These are phyloP conservation scores for Coniosporium apollinis DNA, from an alignment of 495 filamentous ascomycete genomes.

Conservation along the genomic window DNA sequence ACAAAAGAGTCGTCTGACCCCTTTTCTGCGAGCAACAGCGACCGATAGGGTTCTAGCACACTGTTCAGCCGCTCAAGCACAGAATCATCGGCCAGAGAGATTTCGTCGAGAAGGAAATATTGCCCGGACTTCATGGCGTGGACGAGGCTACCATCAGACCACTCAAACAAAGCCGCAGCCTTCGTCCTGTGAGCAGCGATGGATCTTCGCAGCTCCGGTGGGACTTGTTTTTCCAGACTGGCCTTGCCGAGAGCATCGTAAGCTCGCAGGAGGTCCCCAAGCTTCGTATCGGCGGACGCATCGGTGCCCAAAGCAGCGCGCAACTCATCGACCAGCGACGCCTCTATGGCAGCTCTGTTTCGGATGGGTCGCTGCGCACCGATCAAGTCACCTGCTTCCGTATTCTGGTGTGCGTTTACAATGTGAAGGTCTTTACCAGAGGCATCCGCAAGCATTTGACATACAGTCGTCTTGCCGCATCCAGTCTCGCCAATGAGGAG, in stretches of 20 bases:
- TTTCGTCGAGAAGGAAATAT: conserved; percentile 92
- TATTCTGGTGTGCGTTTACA: conserved; percentile 93
- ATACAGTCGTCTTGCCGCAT: conserved; percentile 92
- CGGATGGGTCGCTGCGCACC: conserved; percentile 85
- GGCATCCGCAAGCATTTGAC: conserved; percentile 75
- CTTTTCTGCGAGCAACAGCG: conserved; percentile 84
- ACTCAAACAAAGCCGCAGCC: conserved; percentile 79
- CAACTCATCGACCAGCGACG: conserved; percentile 47
- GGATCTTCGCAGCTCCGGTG: not conserved
- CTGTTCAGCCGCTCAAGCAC: conserved; percentile 94
- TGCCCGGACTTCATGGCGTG: conserved; percentile 80
- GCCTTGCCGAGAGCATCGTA: conserved; percentile 27
- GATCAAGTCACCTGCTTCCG: conserved; percentile 92
- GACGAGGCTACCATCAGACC: conserved; percentile 89
- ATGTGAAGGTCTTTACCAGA: conserved; percentile 60
- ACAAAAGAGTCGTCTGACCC: conserved; percentile 67
- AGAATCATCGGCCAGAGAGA: conserved; percentile 94
- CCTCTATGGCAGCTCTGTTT: conserved; percentile 56
- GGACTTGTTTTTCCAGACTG: not conserved
- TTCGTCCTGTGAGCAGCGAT: conserved; percentile 37
- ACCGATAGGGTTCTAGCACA: conserved; percentile 79
- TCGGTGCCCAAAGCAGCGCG: conserved; percentile 24
- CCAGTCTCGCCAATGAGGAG: conserved; percentile 92
- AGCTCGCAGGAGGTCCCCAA: conserved; percentile 28
- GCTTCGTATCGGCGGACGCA: conserved; percentile 21